These are phyloP conservation scores for Effrenium voratum DNA, from an alignment of 73 alveolate species.

Conservation along the genomic window DNA sequence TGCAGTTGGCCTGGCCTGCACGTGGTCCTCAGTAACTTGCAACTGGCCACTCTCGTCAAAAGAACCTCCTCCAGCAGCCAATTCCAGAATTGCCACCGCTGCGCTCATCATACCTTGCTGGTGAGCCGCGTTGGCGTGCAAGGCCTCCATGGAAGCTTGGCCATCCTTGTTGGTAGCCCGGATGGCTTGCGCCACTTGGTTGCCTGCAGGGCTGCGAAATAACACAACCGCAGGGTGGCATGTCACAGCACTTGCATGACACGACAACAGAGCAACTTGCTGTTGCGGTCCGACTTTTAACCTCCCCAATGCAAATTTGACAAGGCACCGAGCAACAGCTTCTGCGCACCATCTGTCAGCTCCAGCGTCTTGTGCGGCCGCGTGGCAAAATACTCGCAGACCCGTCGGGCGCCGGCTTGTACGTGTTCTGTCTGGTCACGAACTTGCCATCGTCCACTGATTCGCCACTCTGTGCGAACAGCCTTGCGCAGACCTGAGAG, in stretches of 20 bases:
- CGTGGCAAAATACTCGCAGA: not conserved
- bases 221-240: no score
- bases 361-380: conserved; percentile 6
- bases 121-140: conserved; percentile 15
- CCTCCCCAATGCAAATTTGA: no score
- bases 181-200: conserved; percentile 23
- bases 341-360: not conserved
- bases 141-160: not conserved
- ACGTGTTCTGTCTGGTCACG: conserved; percentile 22
- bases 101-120: conserved; percentile 3
- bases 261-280: no score
- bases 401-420: not conserved
- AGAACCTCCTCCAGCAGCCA: not conserved
- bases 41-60: not conserved
- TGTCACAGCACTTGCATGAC: no score
- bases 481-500: no score
- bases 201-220: no score
- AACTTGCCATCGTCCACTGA: not conserved
- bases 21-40: not conserved
- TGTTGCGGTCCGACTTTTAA: no score
- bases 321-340: not conserved
- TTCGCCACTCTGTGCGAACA: conserved; percentile 17
- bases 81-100: not conserved
- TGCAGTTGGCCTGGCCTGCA: no score
- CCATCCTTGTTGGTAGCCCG: not conserved